phyloP scores from a whole-genome alignment of 2,329 filamentous ascomycete species.

The Fusarium chlamydosporum region DNA sequence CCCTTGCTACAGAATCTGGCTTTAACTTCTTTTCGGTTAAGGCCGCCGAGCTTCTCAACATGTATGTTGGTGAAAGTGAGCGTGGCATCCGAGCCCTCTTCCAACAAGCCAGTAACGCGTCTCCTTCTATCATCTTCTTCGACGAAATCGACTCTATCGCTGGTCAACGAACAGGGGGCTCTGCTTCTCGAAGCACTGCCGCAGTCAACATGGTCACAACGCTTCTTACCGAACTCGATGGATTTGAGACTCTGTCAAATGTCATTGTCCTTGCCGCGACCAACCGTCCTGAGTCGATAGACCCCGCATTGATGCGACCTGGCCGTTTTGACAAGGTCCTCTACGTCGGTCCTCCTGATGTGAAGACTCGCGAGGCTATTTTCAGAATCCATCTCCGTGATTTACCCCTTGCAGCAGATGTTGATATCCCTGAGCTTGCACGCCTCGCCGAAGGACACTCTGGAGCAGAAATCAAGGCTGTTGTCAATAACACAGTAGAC shows the following conservation, averaged over 20 bases:
- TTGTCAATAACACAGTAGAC: constrained; percentile 60
- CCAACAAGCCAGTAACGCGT: constrained; percentile 84
- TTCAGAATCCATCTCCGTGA: constrained; percentile 76
- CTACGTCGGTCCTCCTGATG: constrained; percentile 86
- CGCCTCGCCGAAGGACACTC: constrained; percentile 80
- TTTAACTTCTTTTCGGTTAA: constrained; percentile 97
- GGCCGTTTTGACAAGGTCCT: constrained; percentile 88
- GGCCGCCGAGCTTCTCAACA: constrained; percentile 91
- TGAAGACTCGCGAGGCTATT: constrained; percentile 80
- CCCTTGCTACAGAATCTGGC: constrained; percentile 88
- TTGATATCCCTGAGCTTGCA: constrained; percentile 76
- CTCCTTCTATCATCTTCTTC: constrained; percentile 95
- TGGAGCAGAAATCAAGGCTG: constrained; percentile 81
- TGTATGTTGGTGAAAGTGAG: constrained; percentile 97
- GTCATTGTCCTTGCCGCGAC: constrained; percentile 93
- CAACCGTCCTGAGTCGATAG: constrained; percentile 88
- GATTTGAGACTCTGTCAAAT: constrained; percentile 85
- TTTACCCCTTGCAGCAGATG: constrained; percentile 71
- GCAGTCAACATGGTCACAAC: constrained; percentile 90
- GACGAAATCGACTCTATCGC: constrained; percentile 94
- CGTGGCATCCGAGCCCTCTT: constrained; percentile 88
- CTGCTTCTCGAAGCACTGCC: constrained; percentile 53
- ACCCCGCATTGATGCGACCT: constrained; percentile 86
- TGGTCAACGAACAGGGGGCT: constrained; percentile 64
- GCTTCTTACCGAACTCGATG: constrained; percentile 94